Evolutionary conservation across 1,139 yeast species (phyloP).

Genomic region (Saccharomyces pastorianus): DNA sequence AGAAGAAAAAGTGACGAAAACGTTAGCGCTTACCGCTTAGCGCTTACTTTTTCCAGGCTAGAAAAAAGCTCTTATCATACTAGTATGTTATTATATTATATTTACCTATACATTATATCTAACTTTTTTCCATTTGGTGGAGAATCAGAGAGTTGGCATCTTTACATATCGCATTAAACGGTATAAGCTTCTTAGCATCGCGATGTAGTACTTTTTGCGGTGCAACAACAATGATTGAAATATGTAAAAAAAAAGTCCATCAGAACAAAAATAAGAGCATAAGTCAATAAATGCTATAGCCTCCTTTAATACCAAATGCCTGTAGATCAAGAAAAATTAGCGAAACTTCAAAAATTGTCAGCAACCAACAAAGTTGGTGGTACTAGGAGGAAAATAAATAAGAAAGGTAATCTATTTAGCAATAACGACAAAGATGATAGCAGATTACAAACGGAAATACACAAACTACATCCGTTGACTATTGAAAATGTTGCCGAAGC

Average conservation of each 20-base stretch:
- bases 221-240: not conserved
- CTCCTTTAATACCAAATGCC: conserved; percentile 43
- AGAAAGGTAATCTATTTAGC: conserved; percentile 37
- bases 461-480: conserved; percentile 84
- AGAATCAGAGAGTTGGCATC: too few species aligned
- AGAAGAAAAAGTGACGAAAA: conserved; percentile 12
- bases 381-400: conserved; percentile 73
- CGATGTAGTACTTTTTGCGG: not conserved
- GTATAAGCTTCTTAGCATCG: not conserved
- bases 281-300: not conserved
- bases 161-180: not conserved
- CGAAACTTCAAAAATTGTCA: conserved; percentile 69
- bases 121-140: not conserved
- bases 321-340: conserved; percentile 82
- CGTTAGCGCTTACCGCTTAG: not conserved
- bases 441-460: conserved; percentile 84
- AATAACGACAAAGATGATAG: conserved; percentile 64
- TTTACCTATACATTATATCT: not conserved
- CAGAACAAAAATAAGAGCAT: conserved; percentile 2
- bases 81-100: not conserved
- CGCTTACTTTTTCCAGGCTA: too few species aligned
- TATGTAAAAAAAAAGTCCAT: not conserved
- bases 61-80: too few species aligned
- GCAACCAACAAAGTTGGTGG: conserved; percentile 79
- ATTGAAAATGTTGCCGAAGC: conserved; percentile 92